Base-by-base conservation (phyloP, 2,329 filamentous ascomycete genomes). In the Diaporthe sp. region DNA sequence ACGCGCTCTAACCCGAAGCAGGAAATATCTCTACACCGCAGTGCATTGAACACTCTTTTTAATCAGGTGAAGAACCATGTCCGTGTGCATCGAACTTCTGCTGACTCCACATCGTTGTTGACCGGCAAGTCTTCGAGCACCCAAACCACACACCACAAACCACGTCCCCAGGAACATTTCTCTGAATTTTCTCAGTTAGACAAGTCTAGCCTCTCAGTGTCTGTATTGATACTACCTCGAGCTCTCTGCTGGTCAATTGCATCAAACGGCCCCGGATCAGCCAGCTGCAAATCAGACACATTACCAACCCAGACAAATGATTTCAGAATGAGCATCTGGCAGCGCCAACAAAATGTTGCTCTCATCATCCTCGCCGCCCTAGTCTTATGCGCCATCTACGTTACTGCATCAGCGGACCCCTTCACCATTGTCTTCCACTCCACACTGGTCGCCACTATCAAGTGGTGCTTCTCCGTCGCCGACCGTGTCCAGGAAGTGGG, bases 121-220 rank as follows among this genome's bases (percentile, higher is more conserved):
- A 42, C 2, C 12, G 2, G 37, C n/a, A 44, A 63, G 5, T 57
- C n/a, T 44, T 28, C n/a, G 22, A 61, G 37, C n/a, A 17, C 13
- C 25, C 51, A 25, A 17, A 15, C 10, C 34, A 61, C 13, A 61
- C 9, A 8, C 10, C 34, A 61, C 13, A 61, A 28, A 12, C 34
- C 12, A 39, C 34, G 15, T 44, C 20, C 13, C 0, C n/a, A 28
- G 37, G 37, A 12, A 6, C 9, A 20, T 9, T 28, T 37, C 28
- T 15, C 12, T 15, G n/a, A 1, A 6, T 2, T 28, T 28, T 4
- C 7, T n/a, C 3, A 10, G 2, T 7, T 0, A n/a, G 25, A 20
- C 6, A n/a, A 2, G 15, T 63, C 22, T 8, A 31, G 8, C 22
- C 13, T 63, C 2, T 28, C 15, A 63, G 13, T 9, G 1, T 20